Evolutionary conservation across 306 rosid genomes (phyloP).

Genomic region (Quercus suber): DNA sequence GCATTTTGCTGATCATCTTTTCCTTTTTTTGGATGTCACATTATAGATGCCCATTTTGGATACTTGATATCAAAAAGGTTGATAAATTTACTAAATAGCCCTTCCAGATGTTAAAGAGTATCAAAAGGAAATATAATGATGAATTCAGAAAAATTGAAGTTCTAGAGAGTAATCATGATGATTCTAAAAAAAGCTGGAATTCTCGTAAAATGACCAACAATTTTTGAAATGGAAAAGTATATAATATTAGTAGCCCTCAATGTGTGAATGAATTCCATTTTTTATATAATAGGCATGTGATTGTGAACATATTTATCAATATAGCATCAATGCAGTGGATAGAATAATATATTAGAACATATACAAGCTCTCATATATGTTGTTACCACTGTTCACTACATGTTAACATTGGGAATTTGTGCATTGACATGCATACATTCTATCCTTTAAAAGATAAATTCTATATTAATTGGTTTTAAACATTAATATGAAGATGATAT

Average conservation of each 20-base stretch:
- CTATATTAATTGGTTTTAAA: constrained; percentile 14
- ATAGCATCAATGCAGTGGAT: not conserved
- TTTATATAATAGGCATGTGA: not conserved
- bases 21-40: not conserved
- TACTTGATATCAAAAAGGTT: not conserved
- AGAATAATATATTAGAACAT: not conserved
- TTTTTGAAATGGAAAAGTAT: not conserved
- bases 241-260: not conserved
- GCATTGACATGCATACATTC: not conserved
- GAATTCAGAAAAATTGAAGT: not conserved
- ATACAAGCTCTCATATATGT: not conserved
- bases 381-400: not conserved
- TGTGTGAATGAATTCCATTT: not conserved
- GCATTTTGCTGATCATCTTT: not conserved
- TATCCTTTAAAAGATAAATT: constrained; percentile 6
- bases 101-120: too few species aligned
- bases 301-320: not conserved
- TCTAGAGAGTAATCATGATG: not conserved
- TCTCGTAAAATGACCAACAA: not conserved
- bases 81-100: not conserved
- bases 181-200: not conserved
- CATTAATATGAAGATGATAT: constrained; percentile 21
- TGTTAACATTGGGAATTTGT: not conserved
- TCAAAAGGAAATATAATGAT: not conserved
- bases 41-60: not conserved